Evolutionary conservation across 2,329 filamentous ascomycete species (phyloP).

Genomic region (Apiospora marii): DNA sequence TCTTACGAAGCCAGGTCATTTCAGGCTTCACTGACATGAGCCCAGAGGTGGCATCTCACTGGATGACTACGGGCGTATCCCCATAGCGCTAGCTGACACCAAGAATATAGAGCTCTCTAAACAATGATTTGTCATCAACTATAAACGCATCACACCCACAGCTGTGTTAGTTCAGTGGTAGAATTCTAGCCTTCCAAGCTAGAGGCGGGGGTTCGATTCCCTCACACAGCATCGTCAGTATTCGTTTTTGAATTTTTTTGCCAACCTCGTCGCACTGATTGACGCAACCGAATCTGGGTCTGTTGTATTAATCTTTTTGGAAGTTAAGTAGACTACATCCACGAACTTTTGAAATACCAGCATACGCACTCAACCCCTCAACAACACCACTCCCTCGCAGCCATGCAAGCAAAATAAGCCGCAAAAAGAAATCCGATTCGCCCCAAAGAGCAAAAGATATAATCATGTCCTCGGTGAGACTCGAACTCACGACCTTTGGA

Average conservation of each 20-base stretch:
- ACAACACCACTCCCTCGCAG: background rate
- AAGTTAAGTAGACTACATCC: background rate
- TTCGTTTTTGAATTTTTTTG: background rate
- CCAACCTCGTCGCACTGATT: background rate
- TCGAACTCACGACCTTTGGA: constrained; percentile 61
- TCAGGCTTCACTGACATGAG: no score
- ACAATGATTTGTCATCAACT: background rate
- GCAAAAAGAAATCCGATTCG: background rate
- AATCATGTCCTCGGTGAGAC: constrained; percentile 51
- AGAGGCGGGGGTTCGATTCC: constrained; percentile 21
- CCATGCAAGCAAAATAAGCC: background rate
- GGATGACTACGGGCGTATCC: no score
- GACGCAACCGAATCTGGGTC: background rate
- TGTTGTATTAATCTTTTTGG: background rate
- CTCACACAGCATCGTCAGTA: background rate
- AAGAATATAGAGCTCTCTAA: no score
- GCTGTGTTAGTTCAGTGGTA: constrained; percentile 22
- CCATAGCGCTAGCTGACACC: no score
- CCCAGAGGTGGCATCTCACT: no score
- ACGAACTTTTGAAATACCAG: no score
- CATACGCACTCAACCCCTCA: no score
- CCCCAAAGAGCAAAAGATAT: background rate
- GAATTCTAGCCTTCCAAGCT: constrained; percentile 21
- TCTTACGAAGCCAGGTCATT: no score
- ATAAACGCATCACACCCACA: background rate